Percentiles rank a stretch among this genome's conserved stretches.
Evolutionary conservation across 176 grass and related monocot species (phyloP).

Genomic region (Oryza officinalis): DNA sequence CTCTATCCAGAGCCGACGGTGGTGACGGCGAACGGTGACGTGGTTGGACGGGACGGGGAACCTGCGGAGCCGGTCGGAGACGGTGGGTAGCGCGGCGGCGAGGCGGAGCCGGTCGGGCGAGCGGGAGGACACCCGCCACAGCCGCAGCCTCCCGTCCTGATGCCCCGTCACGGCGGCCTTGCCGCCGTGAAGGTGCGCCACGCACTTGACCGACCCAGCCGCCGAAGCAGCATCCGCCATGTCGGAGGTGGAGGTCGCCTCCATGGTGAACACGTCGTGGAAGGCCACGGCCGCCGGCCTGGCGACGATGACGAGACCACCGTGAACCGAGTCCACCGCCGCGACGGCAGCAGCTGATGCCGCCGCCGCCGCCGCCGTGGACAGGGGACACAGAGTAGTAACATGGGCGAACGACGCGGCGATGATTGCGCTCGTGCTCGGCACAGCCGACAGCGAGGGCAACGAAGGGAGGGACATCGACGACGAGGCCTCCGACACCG

Average conservation of each 20-base stretch:
- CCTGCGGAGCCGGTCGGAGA: constrained; percentile 64
- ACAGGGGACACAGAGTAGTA: constrained; percentile 39
- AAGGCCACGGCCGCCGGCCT: constrained; percentile 36
- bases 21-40: constrained; percentile 66
- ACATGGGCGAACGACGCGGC: constrained; percentile 40
- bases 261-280: constrained; percentile 46
- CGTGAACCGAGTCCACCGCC: not conserved
- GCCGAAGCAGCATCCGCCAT: not conserved
- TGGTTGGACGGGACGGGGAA: constrained; percentile 85
- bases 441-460: constrained; percentile 25
- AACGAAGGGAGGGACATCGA: constrained; percentile 68
- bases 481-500: constrained; percentile 63
- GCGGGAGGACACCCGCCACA: constrained; percentile 56
- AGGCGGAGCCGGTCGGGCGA: constrained; percentile 45
- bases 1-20: constrained; percentile 76
- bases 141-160: constrained; percentile 73
- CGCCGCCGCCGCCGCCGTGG: not conserved
- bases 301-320: constrained; percentile 39
- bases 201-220: constrained; percentile 70
- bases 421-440: not conserved
- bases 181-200: constrained; percentile 40
- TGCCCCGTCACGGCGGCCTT: constrained; percentile 54
- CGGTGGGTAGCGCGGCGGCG: constrained; percentile 65
- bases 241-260: constrained; percentile 39
- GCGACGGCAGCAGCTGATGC: constrained; percentile 26